Percentiles rank a stretch among this genome's conserved stretches.
Conservation (phyloP, 2,329 filamentous ascomycete species). For the Lasiodiplodia sp. region DNA sequence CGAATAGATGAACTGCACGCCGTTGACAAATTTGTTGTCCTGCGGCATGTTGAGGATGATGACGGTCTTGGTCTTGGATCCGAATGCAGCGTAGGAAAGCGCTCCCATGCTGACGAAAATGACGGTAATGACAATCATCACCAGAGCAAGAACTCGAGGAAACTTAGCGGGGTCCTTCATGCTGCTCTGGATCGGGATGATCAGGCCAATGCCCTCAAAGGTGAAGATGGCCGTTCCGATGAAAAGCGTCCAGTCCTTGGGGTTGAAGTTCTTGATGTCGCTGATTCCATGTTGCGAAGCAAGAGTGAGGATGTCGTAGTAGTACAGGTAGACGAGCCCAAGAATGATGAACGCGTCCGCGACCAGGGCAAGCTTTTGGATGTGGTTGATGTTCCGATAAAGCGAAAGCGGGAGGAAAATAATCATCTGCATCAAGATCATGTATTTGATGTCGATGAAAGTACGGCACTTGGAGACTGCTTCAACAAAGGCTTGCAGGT, state of each 20-base stretch:
- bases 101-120: slow-evolving; percentile 92
- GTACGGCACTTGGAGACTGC: slow-evolving; percentile 89
- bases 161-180: slow-evolving; percentile 94
- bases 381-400: slow-evolving; percentile 95
- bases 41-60: slow-evolving; percentile 96
- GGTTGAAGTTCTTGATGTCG: slow-evolving; percentile 91
- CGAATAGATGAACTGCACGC: slow-evolving; percentile 96
- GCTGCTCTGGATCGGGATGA: slow-evolving; percentile 97
- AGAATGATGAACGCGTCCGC: slow-evolving; percentile 95
- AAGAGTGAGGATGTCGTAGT: slow-evolving; percentile 90
- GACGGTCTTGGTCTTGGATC: slow-evolving; percentile 93
- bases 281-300: slow-evolving; percentile 74
- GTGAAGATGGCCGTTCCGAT: slow-evolving; percentile 99
- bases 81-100: slow-evolving; percentile 94
- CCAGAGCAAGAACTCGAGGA: slow-evolving; percentile 81
- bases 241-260: slow-evolving; percentile 92
- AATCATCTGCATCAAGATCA: slow-evolving; percentile 94
- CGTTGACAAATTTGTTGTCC: slow-evolving; percentile 93
- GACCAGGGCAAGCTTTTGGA: slow-evolving; percentile 91
- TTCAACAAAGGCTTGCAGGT: slow-evolving; percentile 91
- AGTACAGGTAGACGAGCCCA: slow-evolving; percentile 91
- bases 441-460: slow-evolving; percentile 82
- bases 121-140: slow-evolving; percentile 91
- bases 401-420: slow-evolving; percentile 95
- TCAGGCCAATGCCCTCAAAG: slow-evolving; percentile 95